These are phyloP conservation scores for Mortierella sp. DNA, from an alignment of 371 early-diverging fungal species.

Conservation along the genomic window DNA sequence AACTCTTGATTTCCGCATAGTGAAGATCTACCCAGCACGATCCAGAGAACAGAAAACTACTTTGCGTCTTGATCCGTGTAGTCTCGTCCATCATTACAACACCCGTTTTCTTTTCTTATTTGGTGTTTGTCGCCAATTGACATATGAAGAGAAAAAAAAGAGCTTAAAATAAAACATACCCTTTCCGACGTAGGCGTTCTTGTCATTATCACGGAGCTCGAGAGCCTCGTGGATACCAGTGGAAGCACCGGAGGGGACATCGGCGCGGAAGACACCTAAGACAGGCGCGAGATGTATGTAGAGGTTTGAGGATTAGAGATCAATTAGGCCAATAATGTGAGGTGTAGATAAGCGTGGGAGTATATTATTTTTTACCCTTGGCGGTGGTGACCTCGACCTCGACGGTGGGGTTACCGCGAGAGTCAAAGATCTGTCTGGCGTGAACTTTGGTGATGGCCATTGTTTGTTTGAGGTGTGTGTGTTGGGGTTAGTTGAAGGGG, in stretches of 20 bases:
- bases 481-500: not conserved
- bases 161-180: conserved; percentile 63
- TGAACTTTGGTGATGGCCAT: conserved; percentile 83
- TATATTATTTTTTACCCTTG: not conserved
- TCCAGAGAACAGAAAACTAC: not conserved
- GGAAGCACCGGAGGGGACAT: conserved; percentile 99
- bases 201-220: conserved; percentile 95
- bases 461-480: conserved; percentile 1
- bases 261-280: conserved; percentile 89
- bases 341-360: not conserved
- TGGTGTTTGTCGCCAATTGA: not conserved
- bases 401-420: conserved; percentile 99
- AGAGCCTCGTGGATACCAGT: conserved; percentile 99
- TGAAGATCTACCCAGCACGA: not conserved
- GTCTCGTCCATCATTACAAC: not conserved
- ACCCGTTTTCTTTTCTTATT: no score
- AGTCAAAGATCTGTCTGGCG: conserved; percentile 99
- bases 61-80: not conserved
- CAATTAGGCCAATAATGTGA: not conserved
- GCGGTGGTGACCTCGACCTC: conserved; percentile 97
- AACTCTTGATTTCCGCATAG: not conserved
- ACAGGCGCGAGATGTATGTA: not conserved
- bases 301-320: not conserved
- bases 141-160: not conserved
- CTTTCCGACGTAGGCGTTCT: conserved; percentile 93